Evolutionary conservation across 1,139 yeast genomes (phyloP).

Genomic region (Taiozyma sp.): DNA sequence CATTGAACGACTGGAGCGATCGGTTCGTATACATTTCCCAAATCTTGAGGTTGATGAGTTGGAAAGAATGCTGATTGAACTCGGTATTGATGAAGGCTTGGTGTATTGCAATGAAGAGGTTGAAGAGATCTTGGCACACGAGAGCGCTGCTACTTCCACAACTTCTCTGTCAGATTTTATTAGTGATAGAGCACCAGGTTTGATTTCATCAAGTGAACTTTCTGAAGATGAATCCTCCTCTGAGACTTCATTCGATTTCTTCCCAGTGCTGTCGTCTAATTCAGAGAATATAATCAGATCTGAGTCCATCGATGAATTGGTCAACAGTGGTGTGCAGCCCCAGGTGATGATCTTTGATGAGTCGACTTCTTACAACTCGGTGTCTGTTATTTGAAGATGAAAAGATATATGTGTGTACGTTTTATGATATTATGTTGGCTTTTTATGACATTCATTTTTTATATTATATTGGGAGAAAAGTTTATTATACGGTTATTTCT

Average conservation of each 20-base stretch:
- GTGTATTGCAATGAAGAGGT: conserved; percentile 30
- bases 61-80: conserved; percentile 45
- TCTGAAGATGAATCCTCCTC: background rate
- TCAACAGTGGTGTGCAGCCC: background rate
- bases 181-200: conserved; percentile 1
- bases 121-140: conserved; percentile 1
- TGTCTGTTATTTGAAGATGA: background rate
- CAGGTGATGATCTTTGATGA: background rate
- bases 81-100: conserved; percentile 46
- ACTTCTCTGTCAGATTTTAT: background rate
- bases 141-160: background rate
- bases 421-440: background rate
- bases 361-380: background rate
- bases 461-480: background rate
- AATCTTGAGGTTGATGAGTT: conserved; percentile 49
- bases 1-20: conserved; percentile 34
- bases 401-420: background rate
- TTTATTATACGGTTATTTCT: background rate
- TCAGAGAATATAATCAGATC: background rate
- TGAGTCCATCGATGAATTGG: background rate
- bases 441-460: background rate
- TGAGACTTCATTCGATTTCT: background rate
- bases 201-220: conserved; percentile 3
- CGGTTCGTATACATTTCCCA: conserved; percentile 51
- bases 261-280: background rate